Base-by-base conservation (phyloP, 139 green algal genomes). In the Mesotaenium endlicherianum region DNA sequence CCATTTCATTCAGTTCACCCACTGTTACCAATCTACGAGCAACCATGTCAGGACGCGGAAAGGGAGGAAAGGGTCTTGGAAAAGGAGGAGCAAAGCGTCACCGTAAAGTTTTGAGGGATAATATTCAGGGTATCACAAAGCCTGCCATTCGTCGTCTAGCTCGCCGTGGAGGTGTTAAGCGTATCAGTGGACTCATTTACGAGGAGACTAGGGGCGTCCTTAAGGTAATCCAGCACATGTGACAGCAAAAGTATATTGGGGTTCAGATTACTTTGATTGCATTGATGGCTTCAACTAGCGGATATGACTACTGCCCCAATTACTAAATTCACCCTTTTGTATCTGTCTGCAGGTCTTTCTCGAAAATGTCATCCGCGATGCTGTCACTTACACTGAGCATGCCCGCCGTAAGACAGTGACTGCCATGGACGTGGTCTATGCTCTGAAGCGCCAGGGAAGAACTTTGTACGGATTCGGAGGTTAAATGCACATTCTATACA, bases 71-170 rank as follows among this genome's bases (percentile, higher is more conserved):
- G 75, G 75, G 75, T 31, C 57, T 82, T 31, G 75, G 75, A 38
- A 82, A 82, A 17, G 75, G 75, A 31, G 55, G 55, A 44, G 75
- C 75, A 14, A 70, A 82, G 75, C 83, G 87, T 43, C 89, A 92
- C 87, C 77, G 87, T 60, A 91, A 92, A 82, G 89, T 92, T 14
- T 77, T 92, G 93, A 91, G 93, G 64, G 93, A 96, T 83, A 97
- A 96, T 91, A 97, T 97, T 88, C 93, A 96, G 92, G 92, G 95
- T 87, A 97, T 97, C 92, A 98, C 94, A 87, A 95, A 95, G 92
- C 92, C 92, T 55, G 92, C 92, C 72, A 95, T 95, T 87, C 85
- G 92, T 44, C 88, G 92, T 59, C 88, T 98, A 64, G 95, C 95
- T 38, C 91, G 93, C 82, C 93, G 94, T 90, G 92, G 94, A 59